A percentile compares a stretch with the other conserved stretches of the same genome.
These are phyloP conservation scores for Hibiscus mutabilis DNA, from an alignment of 345 rosid species.

Conservation along the genomic window DNA sequence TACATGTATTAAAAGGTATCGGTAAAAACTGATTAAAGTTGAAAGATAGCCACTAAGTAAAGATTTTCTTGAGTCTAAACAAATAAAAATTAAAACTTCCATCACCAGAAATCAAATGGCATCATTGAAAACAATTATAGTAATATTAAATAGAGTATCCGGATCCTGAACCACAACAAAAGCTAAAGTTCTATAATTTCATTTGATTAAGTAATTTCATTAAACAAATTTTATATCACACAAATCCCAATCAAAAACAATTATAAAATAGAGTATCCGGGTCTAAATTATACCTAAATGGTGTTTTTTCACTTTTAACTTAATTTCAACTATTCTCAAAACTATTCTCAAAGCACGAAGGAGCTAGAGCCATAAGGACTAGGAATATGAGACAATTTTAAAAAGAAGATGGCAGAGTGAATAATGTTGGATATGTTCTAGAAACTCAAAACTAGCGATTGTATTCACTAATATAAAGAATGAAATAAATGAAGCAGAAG, in stretches of 20 bases:
- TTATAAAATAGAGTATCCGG: no score
- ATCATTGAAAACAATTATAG: not conserved
- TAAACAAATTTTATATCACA: not conserved
- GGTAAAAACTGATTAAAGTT: no score
- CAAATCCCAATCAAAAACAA: no score
- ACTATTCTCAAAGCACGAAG: not conserved
- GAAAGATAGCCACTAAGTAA: not conserved
- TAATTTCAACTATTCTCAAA: no score
- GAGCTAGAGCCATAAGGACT: not conserved
- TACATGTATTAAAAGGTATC: no score
- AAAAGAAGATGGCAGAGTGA: not conserved
- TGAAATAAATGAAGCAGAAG: not conserved
- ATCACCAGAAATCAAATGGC: not conserved
- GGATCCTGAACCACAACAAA: no score
- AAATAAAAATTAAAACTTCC: not conserved
- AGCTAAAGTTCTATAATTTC: not conserved
- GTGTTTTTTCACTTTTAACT: not conserved
- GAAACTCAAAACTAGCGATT: not conserved
- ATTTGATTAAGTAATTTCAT: not conserved
- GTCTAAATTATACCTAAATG: no score
- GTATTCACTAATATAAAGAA: not conserved
- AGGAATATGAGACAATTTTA: not conserved
- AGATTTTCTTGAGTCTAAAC: not conserved
- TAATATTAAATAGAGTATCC: no score
- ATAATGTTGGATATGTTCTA: not conserved